These are phyloP conservation scores for Primulina eburnea DNA, from an alignment of 257 asterid species.

Conservation along the genomic window DNA sequence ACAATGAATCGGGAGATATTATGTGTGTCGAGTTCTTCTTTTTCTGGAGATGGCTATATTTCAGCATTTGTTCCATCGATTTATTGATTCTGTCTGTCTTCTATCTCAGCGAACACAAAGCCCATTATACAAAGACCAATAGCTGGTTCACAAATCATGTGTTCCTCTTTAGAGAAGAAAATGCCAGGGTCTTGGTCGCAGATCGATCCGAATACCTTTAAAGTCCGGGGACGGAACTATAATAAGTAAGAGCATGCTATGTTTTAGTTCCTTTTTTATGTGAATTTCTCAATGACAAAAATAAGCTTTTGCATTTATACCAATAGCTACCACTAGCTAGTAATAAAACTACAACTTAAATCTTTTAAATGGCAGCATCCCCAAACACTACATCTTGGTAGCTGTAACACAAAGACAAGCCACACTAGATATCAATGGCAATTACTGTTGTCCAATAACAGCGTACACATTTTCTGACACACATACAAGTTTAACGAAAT, in stretches of 20 bases:
- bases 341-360: not conserved
- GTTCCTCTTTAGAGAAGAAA: not conserved
- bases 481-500: not conserved
- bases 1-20: not conserved
- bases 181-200: not conserved
- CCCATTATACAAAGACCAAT: slow-evolving; percentile 42
- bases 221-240: slow-evolving; percentile 72
- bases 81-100: slow-evolving; percentile 19
- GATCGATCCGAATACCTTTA: slow-evolving; percentile 60
- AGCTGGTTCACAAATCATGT: not conserved
- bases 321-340: not conserved
- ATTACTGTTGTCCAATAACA: not conserved
- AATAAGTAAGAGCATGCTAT: slow-evolving; percentile 43
- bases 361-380: too few species aligned
- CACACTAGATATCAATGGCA: not conserved
- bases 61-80: not conserved
- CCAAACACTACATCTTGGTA: not conserved
- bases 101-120: slow-evolving; percentile 54
- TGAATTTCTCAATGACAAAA: not conserved
- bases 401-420: not conserved
- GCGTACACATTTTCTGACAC: not conserved
- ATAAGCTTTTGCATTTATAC: not conserved
- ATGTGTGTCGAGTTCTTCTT: not conserved
- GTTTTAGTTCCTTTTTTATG: slow-evolving; percentile 2
- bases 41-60: not conserved